Base-by-base conservation (phyloP, 1,284 basidiomycete genomes). In the Agaricales sp. region DNA sequence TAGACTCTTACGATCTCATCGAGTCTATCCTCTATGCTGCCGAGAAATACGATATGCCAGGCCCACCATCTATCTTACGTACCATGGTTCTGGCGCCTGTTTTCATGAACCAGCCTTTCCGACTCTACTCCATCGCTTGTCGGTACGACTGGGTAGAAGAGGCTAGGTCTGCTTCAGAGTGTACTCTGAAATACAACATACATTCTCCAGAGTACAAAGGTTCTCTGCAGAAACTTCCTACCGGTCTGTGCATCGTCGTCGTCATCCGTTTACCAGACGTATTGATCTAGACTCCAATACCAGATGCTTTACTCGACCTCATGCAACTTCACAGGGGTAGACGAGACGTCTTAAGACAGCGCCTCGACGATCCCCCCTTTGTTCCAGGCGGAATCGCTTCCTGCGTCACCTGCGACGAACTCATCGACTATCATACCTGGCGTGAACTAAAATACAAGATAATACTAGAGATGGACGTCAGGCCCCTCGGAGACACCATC, bases 41-140 rank as follows among this genome's bases (percentile, higher is more conserved):
- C 0, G 80, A 83, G 54, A 82, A 81, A 56, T 82, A 81, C 59
- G 80, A 82, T 45, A 81, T 80, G 74, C 71, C 76, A 0, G 80
- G 79, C 0, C 77, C 80, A 1, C 63, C 69, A 51, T 78, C 77
- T 3, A 70, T 80, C 55, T 60, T 80, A 41, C 76, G 77, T 23
- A 70, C 75, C 20, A 67, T 75, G 8, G 62, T 78, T 45, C 66
- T 73, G 58, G 75, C 71, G 0, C 73, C 72, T 0, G 60, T 69
- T 0, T 66, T 81, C 45, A 60, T 73, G 25, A 61, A 67, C 24
- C 67, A 78, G 47, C 75, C 80, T 0, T 63, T 83, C 3, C 72
- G 74, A 12, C 63, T 82, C 13, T 83, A 80, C 52, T 67, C 72
- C 2, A 62, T 77, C 3, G 71, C 77, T 2, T 75, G 73, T 51